Conservation (phyloP, 768 basidiomycete species). For the Hypsizygus marmoreus region DNA sequence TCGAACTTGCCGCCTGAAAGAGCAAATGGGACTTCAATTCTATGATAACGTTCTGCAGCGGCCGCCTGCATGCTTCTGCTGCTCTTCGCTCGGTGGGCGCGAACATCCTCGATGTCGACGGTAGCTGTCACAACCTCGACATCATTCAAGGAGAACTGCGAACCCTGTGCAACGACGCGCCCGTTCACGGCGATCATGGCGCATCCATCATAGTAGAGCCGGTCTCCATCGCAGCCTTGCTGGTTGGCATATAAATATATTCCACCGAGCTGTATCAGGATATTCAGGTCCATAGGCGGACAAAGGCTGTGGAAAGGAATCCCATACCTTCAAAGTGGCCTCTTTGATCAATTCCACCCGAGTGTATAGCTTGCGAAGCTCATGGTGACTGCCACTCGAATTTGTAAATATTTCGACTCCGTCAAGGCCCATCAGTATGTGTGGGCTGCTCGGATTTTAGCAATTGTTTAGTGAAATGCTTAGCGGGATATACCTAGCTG, state of each 20-base stretch:
- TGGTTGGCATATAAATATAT: conserved; percentile 98
- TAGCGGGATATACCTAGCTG: conserved; percentile 74
- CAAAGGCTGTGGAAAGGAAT: not conserved
- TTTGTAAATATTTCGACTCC: conserved; percentile 99
- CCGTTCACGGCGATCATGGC: conserved; percentile 97
- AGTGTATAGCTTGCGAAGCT: conserved; percentile 91
- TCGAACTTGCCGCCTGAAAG: conserved; percentile 77
- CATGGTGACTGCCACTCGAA: conserved; percentile 97
- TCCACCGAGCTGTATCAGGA: conserved; percentile 74
- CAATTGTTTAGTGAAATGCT: not conserved
- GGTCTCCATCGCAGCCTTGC: conserved; percentile 97
- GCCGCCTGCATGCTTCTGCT: conserved; percentile 93
- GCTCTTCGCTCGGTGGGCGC: conserved; percentile 81
- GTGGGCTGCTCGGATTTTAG: conserved; percentile 63
- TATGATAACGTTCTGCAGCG: conserved; percentile 67
- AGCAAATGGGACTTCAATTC: conserved; percentile 81
- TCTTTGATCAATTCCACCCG: conserved; percentile 96
- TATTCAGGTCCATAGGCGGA: not conserved
- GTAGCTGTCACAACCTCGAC: conserved; percentile 97
- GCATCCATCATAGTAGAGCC: conserved; percentile 97
- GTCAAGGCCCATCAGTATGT: conserved; percentile 96
- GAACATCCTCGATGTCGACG: conserved; percentile 95
- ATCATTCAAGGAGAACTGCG: conserved; percentile 93
- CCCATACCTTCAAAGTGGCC: conserved; percentile 84
- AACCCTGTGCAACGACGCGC: conserved; percentile 88